Base-by-base conservation (phyloP, 1,139 yeast genomes). In the Zygoascus meyerae region DNA sequence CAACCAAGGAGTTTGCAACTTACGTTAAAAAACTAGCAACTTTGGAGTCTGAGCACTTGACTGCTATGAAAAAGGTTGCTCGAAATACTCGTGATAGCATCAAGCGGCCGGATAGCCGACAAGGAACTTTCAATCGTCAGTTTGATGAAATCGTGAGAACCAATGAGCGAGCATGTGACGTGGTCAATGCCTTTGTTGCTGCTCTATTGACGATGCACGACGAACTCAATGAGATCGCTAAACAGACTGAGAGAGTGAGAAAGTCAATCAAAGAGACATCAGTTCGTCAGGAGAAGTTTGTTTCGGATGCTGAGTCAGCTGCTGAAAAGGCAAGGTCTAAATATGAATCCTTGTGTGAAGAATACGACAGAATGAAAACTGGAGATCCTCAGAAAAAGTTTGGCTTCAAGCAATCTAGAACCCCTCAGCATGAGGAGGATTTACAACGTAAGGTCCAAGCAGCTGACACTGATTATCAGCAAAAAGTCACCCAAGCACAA, bases 401-500 rank as follows among this genome's bases (percentile, higher is more conserved):
- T 18, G 78, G 82, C 15, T 82, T 92, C 58, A 83, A 90, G 30
- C 85, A 85, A 60, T 79, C 82, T 41, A 81, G 86, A 47, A 80
- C 95, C 0, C 84, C 84, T 46, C 97, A 90, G 66, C 95, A 89
- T 64, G 97, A 92, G 61, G 97, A 90, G 60, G 97, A 90, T 45
- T 70, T 90, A 28, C 81, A 79, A 53, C 69, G 83, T 47, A 89
- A 92, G 62, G 87, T 92, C 36, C 89, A 84, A 55, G 66, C 72
- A 44, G 94, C 97, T 0, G 97, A 92, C 62, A 76, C 78, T 48
- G 98, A 92, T 53, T 92, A 86, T 67, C 81, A 81, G 61, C 79
- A 78, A 59, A 84, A 78, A 59, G 95, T 89, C 3, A 75, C 80
- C 34, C 70, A 78, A 3, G 85, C 94, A 31, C 83, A 84, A 54